Evolutionary conservation across 805 yeast species (phyloP).

Genomic region (Zygosaccharomyces kombuchaensis): DNA sequence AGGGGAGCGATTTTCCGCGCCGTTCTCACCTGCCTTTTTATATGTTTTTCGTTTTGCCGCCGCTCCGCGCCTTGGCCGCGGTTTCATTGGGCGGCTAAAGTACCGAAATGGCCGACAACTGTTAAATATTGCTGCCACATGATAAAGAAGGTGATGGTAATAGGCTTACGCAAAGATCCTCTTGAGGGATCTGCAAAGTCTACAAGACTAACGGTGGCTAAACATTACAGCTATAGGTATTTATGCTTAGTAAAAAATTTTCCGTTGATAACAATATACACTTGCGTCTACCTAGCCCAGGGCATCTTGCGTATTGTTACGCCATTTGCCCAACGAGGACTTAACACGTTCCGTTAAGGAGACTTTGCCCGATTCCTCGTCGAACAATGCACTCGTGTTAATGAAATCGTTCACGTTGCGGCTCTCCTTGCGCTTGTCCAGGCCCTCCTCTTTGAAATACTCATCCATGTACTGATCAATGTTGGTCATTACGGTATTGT

Average conservation of each 20-base stretch:
- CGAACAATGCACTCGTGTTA: constrained; percentile 17
- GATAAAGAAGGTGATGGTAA: too few relatives aligned
- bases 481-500: constrained; percentile 18
- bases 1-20: background rate
- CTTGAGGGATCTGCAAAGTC: too few relatives aligned
- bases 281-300: background rate
- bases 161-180: too few relatives aligned
- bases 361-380: constrained; percentile 4
- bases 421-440: constrained; percentile 9
- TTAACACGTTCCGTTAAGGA: constrained; percentile 3
- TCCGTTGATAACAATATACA: background rate
- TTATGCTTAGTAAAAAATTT: too few relatives aligned
- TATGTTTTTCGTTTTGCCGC: background rate
- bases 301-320: constrained; percentile 4
- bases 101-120: background rate
- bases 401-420: constrained; percentile 18
- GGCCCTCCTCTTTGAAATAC: constrained; percentile 16
- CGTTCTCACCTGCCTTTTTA: background rate
- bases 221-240: too few relatives aligned
- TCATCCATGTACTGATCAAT: constrained; percentile 21
- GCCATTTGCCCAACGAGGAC: constrained; percentile 4
- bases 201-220: background rate
- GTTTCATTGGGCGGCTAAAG: background rate
- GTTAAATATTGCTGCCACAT: background rate
- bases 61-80: background rate